A percentile compares a stretch with the other conserved stretches of the same genome.
These are phyloP conservation scores for Rhizophagus clarus DNA, from an alignment of 192 early-diverging fungal genomes.

Conservation along the genomic window DNA sequence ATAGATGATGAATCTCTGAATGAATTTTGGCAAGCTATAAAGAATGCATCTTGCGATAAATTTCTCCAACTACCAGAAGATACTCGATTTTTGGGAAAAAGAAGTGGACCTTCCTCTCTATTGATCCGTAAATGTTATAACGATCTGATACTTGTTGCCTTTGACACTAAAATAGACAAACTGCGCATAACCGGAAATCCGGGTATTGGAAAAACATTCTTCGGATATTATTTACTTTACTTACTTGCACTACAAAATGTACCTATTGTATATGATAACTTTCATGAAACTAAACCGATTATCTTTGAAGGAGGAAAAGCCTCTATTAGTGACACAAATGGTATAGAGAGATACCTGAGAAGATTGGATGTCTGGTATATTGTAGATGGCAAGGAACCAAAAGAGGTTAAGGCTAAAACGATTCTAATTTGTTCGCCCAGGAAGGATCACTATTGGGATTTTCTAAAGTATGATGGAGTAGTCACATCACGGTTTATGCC, in stretches of 20 bases:
- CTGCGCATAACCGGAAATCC: background rate
- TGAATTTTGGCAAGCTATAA: conserved; percentile 14
- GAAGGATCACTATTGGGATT: background rate
- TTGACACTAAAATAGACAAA: conserved; percentile 6
- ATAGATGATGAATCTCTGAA: background rate
- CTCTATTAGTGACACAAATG: background rate
- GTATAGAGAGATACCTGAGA: background rate
- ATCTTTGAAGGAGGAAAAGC: too few species aligned
- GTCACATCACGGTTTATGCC: too few species aligned
- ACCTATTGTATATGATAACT: too few species aligned
- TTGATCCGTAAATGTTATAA: conserved; percentile 13
- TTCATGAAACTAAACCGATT: background rate
- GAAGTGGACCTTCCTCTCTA: background rate
- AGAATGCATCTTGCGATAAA: background rate
- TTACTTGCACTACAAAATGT: background rate
- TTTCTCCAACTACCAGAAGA: background rate
- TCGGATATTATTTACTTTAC: background rate
- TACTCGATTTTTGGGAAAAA: background rate
- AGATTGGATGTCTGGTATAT: background rate
- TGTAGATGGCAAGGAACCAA: too few species aligned
- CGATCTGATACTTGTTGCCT: background rate
- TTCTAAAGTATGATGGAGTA: too few species aligned
- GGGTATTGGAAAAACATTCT: too few species aligned
- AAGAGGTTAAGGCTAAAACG: conserved; percentile 3
- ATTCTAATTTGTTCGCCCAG: conserved; percentile 18